Conservation (phyloP, 1,284 basidiomycete species). For the Golubevia sp. region DNA sequence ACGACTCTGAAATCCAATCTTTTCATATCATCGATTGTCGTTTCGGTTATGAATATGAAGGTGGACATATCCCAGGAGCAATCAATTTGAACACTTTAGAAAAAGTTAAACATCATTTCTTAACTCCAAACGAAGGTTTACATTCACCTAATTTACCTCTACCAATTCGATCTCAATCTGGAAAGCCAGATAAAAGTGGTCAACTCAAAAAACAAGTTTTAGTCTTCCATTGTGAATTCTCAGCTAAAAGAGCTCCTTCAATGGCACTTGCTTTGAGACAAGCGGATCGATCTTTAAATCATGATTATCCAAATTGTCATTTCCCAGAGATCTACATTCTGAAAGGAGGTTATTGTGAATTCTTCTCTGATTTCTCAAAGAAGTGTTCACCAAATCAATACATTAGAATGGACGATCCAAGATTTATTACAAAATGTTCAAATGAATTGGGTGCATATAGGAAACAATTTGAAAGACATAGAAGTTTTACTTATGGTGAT, state of each 20-base stretch:
- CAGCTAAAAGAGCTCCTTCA: constrained; percentile 49
- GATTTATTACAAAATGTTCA: constrained; percentile 28
- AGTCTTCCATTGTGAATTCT: constrained; percentile 61
- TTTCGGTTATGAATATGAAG: constrained; percentile 57
- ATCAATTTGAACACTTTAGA: constrained; percentile 55
- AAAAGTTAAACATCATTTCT: constrained; percentile 42
- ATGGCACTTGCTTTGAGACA: constrained; percentile 53
- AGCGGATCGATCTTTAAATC: constrained; percentile 43
- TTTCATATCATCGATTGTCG: constrained; percentile 56
- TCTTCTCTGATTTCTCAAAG: constrained; percentile 33
- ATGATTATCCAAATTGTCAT: constrained; percentile 58
- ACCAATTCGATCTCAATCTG: constrained; percentile 44
- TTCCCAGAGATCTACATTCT: constrained; percentile 60
- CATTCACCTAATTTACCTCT: constrained; percentile 22
- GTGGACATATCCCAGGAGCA: constrained; percentile 54
- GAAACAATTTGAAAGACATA: constrained; percentile 33
- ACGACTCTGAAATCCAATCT: constrained; percentile 33
- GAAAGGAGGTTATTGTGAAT: constrained; percentile 54
- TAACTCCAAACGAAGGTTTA: constrained; percentile 33
- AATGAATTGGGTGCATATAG: constrained; percentile 48
- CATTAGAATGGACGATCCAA: constrained; percentile 53
- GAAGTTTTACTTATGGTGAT: not conserved
- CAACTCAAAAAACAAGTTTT: constrained; percentile 46
- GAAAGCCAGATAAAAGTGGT: constrained; percentile 37
- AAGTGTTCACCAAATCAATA: constrained; percentile 49